These are phyloP conservation scores for Monosporozyma servazzii DNA, from an alignment of 805 yeast species.

Conservation along the genomic window DNA sequence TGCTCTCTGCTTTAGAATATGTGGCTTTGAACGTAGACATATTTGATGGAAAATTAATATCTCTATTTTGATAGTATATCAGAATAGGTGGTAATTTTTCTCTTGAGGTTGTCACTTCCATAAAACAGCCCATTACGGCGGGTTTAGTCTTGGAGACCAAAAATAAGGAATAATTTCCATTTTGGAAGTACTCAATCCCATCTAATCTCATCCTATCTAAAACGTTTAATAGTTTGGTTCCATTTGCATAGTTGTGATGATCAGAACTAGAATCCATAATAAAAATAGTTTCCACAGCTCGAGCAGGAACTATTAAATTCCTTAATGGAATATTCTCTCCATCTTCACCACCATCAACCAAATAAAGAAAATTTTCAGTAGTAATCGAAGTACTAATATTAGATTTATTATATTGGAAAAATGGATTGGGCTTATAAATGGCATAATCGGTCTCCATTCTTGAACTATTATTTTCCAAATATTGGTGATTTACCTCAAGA, in stretches of 20 bases:
- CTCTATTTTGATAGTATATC: constrained; percentile 41
- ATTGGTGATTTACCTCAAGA: not conserved
- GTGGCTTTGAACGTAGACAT: constrained; percentile 51
- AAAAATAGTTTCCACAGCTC: constrained; percentile 54
- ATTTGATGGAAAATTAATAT: constrained; percentile 38
- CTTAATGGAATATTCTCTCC: constrained; percentile 60
- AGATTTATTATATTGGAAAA: constrained; percentile 28
- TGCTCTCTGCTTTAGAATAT: constrained; percentile 37
- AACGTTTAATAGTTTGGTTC: constrained; percentile 39
- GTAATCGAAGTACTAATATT: constrained; percentile 18
- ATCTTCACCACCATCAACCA: constrained; percentile 80
- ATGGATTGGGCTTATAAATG: constrained; percentile 53
- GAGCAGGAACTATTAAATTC: constrained; percentile 53
- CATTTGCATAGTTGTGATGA: constrained; percentile 47
- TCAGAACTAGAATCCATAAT: constrained; percentile 56
- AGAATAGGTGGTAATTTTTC: constrained; percentile 37
- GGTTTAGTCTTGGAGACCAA: constrained; percentile 35
- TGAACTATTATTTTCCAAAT: not conserved
- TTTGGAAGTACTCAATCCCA: constrained; percentile 4
- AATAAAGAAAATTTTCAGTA: constrained; percentile 27
- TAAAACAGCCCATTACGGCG: constrained; percentile 72
- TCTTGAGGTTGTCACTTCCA: constrained; percentile 8
- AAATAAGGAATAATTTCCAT: constrained; percentile 11
- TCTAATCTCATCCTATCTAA: constrained; percentile 13
- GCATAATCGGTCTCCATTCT: constrained; percentile 42